Percentiles rank a stretch among this genome's conserved stretches.
Evolutionary conservation across 257 asterid species (phyloP).

Genomic region (Nicotiana attenuata): DNA sequence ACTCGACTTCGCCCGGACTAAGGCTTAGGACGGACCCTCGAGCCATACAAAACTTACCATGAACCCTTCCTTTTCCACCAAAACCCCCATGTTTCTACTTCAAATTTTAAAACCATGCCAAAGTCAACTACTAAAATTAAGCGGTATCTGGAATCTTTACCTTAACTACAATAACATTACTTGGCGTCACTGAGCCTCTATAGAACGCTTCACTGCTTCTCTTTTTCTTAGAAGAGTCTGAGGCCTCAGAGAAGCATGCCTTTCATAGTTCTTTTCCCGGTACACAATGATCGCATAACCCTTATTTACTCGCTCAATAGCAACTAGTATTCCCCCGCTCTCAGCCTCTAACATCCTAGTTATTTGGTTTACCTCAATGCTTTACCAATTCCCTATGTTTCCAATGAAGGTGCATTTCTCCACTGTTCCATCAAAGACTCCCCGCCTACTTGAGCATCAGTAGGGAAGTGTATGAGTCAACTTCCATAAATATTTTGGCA

Average conservation of each 20-base stretch:
- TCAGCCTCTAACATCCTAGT: slow-evolving; percentile 83
- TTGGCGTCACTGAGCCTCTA: slow-evolving; percentile 88
- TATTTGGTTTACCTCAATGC: slow-evolving; percentile 55
- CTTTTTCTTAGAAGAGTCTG: slow-evolving; percentile 79
- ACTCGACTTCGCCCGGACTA: no score
- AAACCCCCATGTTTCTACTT: not conserved
- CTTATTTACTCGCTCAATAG: slow-evolving; percentile 79
- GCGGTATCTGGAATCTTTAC: not conserved
- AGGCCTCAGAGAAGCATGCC: slow-evolving; percentile 93
- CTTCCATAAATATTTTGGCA: not conserved
- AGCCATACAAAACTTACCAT: no score
- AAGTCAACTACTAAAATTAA: not conserved
- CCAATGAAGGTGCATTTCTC: slow-evolving; percentile 99
- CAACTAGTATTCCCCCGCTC: slow-evolving; percentile 96
- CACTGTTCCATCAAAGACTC: slow-evolving; percentile 93
- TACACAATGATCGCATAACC: slow-evolving; percentile 81
- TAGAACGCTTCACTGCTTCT: slow-evolving; percentile 85
- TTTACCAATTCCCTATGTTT: slow-evolving; percentile 93
- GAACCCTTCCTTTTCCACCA: not conserved
- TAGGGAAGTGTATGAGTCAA: not conserved
- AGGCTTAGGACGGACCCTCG: no score
- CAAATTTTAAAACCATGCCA: not conserved
- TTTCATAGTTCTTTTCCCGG: slow-evolving; percentile 89
- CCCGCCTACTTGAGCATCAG: slow-evolving; percentile 71
- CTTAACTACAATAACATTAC: slow-evolving; percentile 27